Evolutionary conservation across 306 rosid genomes (phyloP), one percentile per base, ranked within the genome.

Genomic region (Trifolium pratense): DNA sequence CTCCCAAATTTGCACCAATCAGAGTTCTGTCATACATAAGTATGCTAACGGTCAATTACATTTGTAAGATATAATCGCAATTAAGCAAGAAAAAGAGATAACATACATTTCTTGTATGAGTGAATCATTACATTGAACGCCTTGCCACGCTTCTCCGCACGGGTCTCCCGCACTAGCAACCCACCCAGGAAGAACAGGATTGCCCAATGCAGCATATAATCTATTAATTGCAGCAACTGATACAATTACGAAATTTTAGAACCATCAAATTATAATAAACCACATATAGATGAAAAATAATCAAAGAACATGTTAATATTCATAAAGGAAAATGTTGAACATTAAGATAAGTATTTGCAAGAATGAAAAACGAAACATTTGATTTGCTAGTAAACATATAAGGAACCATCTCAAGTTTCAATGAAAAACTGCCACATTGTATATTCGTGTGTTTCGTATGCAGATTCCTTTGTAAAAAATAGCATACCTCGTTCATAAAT

Each of bases 71-170:
- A 65, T 68, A 32, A 48, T 29, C 43, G 36, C 60, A 18, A 52
- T 40, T 66, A 55, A 55, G 15, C 56, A 21, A 79, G 68, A 66
- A 68, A 46, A 40, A 65, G 74, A 48, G 68, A 20, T 58, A 68
- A 58, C 96, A 31, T 85, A 93, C 98, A 93, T 89, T 78, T 25
- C 65, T 80, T 81, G 73, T 75, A 91, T 93, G 62, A 36, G 39
- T 60, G 93, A 77, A 64, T 84, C 87, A 20, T 89, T 86, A 68
- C 98, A 93, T 23, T 25, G 81, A 75, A 93, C 86, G n/a, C 98
- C 98, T 79, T 93, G 98, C 98, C 97, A 93, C 12, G 70, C 84
- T 68, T 93, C 88, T 52, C 97, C 98, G 5, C 98, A 93, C 0
- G 98, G 98, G 82, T 93, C 98, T 76, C 95, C 97, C 6, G 78